A percentile compares a stretch with the other conserved stretches of the same genome.
These are phyloP conservation scores for Vishniacozyma victoriae DNA, from an alignment of 768 basidiomycete species.

Conservation along the genomic window DNA sequence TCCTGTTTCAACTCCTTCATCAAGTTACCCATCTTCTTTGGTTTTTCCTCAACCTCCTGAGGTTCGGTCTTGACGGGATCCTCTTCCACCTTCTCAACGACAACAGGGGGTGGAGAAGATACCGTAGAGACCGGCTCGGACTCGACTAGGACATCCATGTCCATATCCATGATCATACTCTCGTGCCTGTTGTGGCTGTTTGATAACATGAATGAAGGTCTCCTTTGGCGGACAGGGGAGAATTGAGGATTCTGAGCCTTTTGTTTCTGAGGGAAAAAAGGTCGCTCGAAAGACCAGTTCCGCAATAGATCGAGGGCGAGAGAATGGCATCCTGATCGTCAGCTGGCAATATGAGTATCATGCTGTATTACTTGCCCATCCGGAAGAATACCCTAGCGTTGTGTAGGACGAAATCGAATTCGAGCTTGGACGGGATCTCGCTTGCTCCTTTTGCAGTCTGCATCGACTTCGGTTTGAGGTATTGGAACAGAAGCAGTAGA, in stretches of 20 bases:
- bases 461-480: slow-evolving; percentile 80
- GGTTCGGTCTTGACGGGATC: neutral
- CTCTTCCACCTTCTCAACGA: neutral
- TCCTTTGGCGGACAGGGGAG: too few species aligned
- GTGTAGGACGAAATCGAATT: slow-evolving; percentile 94
- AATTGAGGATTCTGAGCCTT: too few species aligned
- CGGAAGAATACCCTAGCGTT: slow-evolving; percentile 87
- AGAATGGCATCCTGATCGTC: slow-evolving; percentile 70
- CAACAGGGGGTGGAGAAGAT: slow-evolving; percentile 18
- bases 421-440: slow-evolving; percentile 72
- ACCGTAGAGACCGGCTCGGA: slow-evolving; percentile 9
- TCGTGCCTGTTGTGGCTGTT: slow-evolving; percentile 54
- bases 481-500: slow-evolving; percentile 80
- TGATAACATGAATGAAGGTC: slow-evolving; percentile 40
- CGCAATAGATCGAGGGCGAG: slow-evolving; percentile 84
- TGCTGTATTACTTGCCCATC: slow-evolving; percentile 65
- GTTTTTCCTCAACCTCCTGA: slow-evolving; percentile 32
- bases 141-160: slow-evolving; percentile 69
- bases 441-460: slow-evolving; percentile 90
- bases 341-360: neutral
- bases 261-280: slow-evolving; percentile 50
- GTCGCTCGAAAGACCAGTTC: slow-evolving; percentile 85
- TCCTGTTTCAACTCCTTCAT: slow-evolving; percentile 90
- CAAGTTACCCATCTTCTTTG: slow-evolving; percentile 59
- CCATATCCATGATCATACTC: slow-evolving; percentile 87